Conservation (phyloP, 1,284 basidiomycete species). For the Trichosporon sp. region DNA sequence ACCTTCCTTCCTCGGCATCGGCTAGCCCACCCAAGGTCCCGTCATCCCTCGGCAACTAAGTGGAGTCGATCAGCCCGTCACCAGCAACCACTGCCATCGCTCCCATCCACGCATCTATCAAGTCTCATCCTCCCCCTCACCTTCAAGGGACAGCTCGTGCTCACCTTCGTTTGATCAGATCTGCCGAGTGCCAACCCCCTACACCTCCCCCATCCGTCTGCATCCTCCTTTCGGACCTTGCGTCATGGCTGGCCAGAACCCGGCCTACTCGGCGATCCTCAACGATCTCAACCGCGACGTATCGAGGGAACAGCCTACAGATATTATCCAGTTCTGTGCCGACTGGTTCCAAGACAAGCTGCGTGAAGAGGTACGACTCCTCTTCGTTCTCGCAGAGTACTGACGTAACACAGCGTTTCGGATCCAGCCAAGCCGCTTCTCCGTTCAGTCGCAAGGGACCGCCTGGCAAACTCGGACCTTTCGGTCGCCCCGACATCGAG, state of each 20-base stretch:
- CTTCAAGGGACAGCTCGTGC: not conserved
- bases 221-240: not conserved
- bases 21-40: not conserved
- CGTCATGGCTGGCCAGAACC: constrained; percentile 23
- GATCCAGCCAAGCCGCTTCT: constrained; percentile 15
- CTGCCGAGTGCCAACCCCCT: not conserved
- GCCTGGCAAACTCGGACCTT: constrained; percentile 70
- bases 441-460: constrained; percentile 58
- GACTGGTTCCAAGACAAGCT: constrained; percentile 81
- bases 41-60: constrained; percentile 5
- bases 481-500: constrained; percentile 61
- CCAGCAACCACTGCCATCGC: not conserved
- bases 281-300: constrained; percentile 84
- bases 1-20: constrained; percentile 3
- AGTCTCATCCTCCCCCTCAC: not conserved
- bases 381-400: not conserved
- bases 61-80: constrained; percentile 1
- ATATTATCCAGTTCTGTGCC: constrained; percentile 90
- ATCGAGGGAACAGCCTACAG: constrained; percentile 78
- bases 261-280: constrained; percentile 60
- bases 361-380: constrained; percentile 51
- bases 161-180: not conserved
- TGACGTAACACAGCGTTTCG: constrained; percentile 21
- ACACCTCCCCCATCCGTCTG: not conserved
- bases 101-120: not conserved